Base-by-base conservation (phyloP, 2,329 filamentous ascomycete genomes). In the Rasamsonia emersonii region DNA sequence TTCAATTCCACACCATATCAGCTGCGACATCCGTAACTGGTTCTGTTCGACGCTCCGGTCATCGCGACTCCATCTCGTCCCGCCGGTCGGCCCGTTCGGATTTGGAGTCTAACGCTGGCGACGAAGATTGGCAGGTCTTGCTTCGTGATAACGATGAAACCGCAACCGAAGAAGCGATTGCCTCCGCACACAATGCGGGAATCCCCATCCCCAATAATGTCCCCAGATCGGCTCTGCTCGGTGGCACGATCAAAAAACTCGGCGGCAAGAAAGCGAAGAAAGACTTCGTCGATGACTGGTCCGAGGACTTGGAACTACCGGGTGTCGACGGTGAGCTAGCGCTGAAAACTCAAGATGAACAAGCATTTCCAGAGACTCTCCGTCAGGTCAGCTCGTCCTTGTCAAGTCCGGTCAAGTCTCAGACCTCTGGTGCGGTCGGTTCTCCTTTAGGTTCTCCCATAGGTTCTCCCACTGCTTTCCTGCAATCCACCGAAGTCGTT, bases 161-260 rank as follows among this genome's bases (percentile, higher is more conserved):
- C 41, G 85, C 85, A 1, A 93, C 82, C 7, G 65, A 79, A 46
- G 82, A 93, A 53, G 88, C 91, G 38, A 89, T 98, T 48, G 76
- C 83, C 15, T 83, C 86, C 5, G 89, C 88, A 19, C 82, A 86
- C 50, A 79, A 78, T 54, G 88, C 86, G 16, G 91, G 91, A 45
- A 94, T 98, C 42, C 89, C 91, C 5, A 76, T 96, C 35, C 91
- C 91, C 17, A 68, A 75, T 31, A 88, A 88, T 53, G 77, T 96
- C 18, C 86, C 89, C 1, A 77, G 83, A 18, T 94, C 89, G 13
- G 91, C 91, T 18, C 67, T 98, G 24, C 75, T 91, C 55, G 89
- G 89, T 32, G 91, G 91, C 32, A 89, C 86, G 7, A 96, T 96
- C 53, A 93, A 93, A 64, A 73, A 88, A 45, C 70, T 96, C 19